Base-by-base conservation (phyloP, 2,329 filamentous ascomycete species). In the Cladophialophora carrionii region DNA sequence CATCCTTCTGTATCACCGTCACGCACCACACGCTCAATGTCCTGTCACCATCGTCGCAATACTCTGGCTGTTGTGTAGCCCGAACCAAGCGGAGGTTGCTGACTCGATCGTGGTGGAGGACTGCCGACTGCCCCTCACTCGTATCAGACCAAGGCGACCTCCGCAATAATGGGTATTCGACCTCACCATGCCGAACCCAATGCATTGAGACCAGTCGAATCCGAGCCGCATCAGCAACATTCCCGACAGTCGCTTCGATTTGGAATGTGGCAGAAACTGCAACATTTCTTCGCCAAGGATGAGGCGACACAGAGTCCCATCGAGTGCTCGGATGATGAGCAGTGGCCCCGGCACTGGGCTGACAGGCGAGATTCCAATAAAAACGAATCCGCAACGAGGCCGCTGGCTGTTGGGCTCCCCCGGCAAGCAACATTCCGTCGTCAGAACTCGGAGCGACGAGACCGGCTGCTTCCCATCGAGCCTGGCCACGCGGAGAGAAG, bases 391-490 rank as follows among this genome's bases (percentile, higher is more conserved):
- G 59, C 63, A 58, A 53, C 48, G 49, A 64, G 64, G 29, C 70
- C 70, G 41, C 90, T 92, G n/a, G 87, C 93, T 17, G 89, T 92
- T 20, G 89, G 89, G 17, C 79, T 96, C 43, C 91, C 92, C 46
- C 86, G 91, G 56, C 82, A 88, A 4, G 86, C 89, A 72, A 96
- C 91, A 0, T 92, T 96, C 78, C 90, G 88, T 77, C 86, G 92
- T 72, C 91, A 94, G 76, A 85, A 90, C 74, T 94, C 91, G 31
- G 93, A 96, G 77, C 84, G 86, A 68, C 85, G 92, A 71, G 87
- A 90, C 71, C 88, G 87, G 72, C 82, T 96, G 61, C 82, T 89
- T 65, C 87, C 90, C 52, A 82, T 87, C 49, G 81, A 88, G 55
- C 84, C 85, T 5, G 85, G 87, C 34, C 78, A 82, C 29, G 84